Conservation (phyloP, 495 filamentous ascomycete species). For the Annulohypoxylon stygium region DNA sequence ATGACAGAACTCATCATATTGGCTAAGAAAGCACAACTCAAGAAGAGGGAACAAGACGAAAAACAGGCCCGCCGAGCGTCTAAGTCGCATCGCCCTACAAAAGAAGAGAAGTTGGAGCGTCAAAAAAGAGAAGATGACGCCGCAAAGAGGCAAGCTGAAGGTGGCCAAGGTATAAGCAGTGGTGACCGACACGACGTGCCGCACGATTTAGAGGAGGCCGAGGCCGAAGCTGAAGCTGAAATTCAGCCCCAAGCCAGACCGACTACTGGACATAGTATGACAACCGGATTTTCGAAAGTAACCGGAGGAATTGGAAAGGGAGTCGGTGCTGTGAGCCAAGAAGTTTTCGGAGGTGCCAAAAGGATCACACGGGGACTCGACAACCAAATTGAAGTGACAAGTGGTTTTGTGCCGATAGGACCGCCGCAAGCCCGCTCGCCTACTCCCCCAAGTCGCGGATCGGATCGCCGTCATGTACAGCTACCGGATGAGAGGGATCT, state of each 20-base stretch:
- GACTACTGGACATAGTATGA: conserved; percentile 44
- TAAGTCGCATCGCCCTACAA: conserved; percentile 60
- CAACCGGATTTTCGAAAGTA: conserved; percentile 54
- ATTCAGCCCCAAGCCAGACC: conserved; percentile 32
- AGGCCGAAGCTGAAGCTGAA: conserved; percentile 62
- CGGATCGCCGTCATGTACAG: conserved; percentile 49
- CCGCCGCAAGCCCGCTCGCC: conserved; percentile 36
- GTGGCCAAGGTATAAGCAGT: conserved; percentile 77
- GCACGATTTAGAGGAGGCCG: conserved; percentile 76
- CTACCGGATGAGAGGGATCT: conserved; percentile 44
- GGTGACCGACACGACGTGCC: conserved; percentile 85
- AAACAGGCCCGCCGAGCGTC: conserved; percentile 70
- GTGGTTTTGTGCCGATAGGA: conserved; percentile 64
- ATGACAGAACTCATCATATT: conserved; percentile 85
- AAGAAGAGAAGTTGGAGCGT: conserved; percentile 63
- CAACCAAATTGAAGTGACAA: conserved; percentile 65
- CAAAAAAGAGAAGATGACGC: conserved; percentile 66
- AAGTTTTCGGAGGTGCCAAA: conserved; percentile 62
- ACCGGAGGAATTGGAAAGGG: conserved; percentile 57
- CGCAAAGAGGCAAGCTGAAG: conserved; percentile 72
- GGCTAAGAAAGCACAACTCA: conserved; percentile 81
- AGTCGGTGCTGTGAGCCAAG: conserved; percentile 54
- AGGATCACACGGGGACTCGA: conserved; percentile 74
- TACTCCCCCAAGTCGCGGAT: conserved; percentile 42
- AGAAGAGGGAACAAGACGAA: conserved; percentile 72